Evolutionary conservation across 768 basidiomycete species (phyloP), one percentile per base, ranked within the genome.

Genomic region (Pilatotrama ljubarskyi): DNA sequence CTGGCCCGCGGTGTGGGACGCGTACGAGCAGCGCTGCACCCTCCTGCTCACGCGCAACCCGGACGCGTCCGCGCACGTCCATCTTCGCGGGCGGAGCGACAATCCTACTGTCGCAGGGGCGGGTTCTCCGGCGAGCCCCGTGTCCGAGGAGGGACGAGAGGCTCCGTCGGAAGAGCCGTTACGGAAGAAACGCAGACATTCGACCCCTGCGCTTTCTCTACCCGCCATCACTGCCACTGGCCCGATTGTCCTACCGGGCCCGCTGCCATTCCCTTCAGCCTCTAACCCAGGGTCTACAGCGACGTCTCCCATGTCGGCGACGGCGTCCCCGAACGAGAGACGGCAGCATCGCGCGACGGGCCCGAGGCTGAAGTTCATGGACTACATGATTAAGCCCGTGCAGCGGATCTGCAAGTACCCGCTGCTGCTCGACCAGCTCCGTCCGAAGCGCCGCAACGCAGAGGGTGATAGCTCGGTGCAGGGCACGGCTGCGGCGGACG

Each of bases 381-480:
- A 98, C 75, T 95, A 95, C 70, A 82, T 98, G 76, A 98, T 99
- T 76, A 94, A 94, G 73, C 96, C 96, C n/a, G 83, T 98, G 15
- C 96, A 99, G 73, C 80, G 95, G 51, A 89, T 99, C 50, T 98
- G 95, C 82, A 91, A 88, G 66, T 99, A 99, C 70, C 93, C 95
- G 17, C 81, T 98, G 51, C 81, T 99, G 9, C 83, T 99, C 44
- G 87, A 86, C 58, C 86, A 90, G 66, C 81, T 97, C 46, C 62
- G 51, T 14, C 51, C 51, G 36, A 67, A 64, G 46, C 55, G 64
- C 22, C 25, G 42, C 36, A 44, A 40, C 44, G 35, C 54, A 9
- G 14, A 15, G 15, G 40, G 41, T 32, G 46, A 46, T 29, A 36
- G 50, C n/a, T n/a, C n/a, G n/a, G n/a, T n/a, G 54, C 35, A 55